Evolutionary conservation across 306 rosid genomes (phyloP).

Genomic region (Quercus variabilis): DNA sequence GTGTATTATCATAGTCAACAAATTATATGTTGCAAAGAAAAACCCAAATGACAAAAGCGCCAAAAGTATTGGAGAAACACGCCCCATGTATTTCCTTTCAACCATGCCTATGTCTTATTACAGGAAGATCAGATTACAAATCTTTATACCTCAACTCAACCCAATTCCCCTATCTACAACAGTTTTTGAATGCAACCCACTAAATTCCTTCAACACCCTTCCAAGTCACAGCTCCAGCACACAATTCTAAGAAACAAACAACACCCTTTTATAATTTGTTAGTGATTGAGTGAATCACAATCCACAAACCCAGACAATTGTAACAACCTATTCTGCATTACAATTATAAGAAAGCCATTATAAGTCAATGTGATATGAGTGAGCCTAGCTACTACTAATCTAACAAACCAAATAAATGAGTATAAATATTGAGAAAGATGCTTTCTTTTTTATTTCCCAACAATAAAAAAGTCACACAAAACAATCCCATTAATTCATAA

Average conservation of each 20-base stretch:
- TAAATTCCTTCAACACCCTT: slow-evolving; percentile 1
- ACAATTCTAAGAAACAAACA: background rate
- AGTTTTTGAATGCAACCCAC: slow-evolving; percentile 15
- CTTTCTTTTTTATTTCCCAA: background rate
- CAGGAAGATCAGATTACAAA: slow-evolving; percentile 9
- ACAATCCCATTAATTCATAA: slow-evolving; percentile 2
- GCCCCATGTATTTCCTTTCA: slow-evolving; percentile 64
- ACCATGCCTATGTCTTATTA: slow-evolving; percentile 37
- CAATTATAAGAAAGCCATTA: background rate
- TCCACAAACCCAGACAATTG: slow-evolving; percentile 14
- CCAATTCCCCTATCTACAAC: slow-evolving; percentile 16
- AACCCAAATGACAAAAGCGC: slow-evolving; percentile 68
- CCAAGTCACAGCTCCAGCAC: slow-evolving; percentile 8
- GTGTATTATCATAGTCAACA: slow-evolving; percentile 49
- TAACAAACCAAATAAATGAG: background rate
- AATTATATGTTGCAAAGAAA: slow-evolving; percentile 65
- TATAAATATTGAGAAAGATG: background rate
- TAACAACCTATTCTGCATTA: slow-evolving; percentile 18
- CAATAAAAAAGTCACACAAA: background rate
- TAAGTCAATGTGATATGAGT: slow-evolving; percentile 5
- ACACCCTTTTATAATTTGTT: background rate
- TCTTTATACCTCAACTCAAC: slow-evolving; percentile 23
- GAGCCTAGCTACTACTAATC: background rate
- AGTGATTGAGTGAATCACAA: slow-evolving; percentile 5
- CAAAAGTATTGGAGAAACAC: slow-evolving; percentile 53